Evolutionary conservation across 108 stramenopile genomes (phyloP).

Genomic region (Mayamaea pseudoterrestris): DNA sequence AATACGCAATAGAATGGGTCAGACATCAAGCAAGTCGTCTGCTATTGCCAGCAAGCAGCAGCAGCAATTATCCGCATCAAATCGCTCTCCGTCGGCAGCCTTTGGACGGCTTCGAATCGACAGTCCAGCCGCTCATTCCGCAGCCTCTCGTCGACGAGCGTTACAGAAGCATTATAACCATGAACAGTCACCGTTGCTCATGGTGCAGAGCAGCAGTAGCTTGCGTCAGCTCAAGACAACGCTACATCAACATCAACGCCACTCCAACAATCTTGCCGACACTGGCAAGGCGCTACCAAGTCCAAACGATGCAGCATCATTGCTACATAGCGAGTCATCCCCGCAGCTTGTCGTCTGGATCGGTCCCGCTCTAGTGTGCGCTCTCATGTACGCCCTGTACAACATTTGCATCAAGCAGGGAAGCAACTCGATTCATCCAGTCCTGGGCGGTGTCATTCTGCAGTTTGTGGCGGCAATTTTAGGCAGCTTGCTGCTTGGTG

Average conservation of each 20-base stretch:
- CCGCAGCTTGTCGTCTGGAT: conserved; percentile 44
- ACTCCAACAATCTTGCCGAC: not conserved
- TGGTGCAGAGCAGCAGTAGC: not conserved
- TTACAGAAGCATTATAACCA: not conserved
- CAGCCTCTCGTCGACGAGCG: not conserved
- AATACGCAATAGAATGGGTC: too few relatives aligned
- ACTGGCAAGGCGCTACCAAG: too few relatives aligned
- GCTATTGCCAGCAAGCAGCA: too few relatives aligned
- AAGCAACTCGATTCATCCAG: conserved; percentile 38
- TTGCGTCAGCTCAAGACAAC: not conserved
- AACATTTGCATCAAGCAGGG: conserved; percentile 75
- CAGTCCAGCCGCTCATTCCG: not conserved
- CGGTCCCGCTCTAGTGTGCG: conserved; percentile 47
- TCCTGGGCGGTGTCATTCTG: conserved; percentile 59
- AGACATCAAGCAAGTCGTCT: too few relatives aligned
- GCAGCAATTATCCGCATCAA: too few relatives aligned
- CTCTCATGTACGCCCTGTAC: conserved; percentile 54
- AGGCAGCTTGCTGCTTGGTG: conserved; percentile 22
- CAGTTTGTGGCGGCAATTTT: conserved; percentile 59
- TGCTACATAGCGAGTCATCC: conserved; percentile 1
- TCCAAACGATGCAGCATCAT: not conserved
- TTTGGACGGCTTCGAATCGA: not conserved
- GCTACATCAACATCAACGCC: not conserved
- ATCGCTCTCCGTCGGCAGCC: not conserved
- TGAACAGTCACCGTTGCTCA: not conserved